Base-by-base conservation (phyloP, 345 rosid genomes). In the Arabis hirsuta region DNA sequence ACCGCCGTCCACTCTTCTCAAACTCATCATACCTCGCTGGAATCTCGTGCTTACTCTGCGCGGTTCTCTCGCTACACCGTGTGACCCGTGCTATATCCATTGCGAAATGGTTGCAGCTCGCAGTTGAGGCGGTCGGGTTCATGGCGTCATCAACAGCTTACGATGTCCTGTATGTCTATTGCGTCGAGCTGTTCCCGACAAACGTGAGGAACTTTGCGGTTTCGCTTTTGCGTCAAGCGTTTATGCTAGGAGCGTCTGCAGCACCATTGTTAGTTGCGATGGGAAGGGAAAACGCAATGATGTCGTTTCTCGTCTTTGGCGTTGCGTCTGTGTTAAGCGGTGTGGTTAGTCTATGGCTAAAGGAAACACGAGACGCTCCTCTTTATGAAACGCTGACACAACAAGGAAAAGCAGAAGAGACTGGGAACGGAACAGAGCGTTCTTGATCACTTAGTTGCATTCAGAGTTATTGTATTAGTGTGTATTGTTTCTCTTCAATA, bases 211-310 rank as follows among this genome's bases (percentile, higher is more conserved):
- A 87, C 83, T 87, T 83, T 11, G 86, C 96, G 1, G 77, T 87
- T 62, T 82, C 96, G 4, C 60, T 79, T 14, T 36, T 86, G 73
- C 82, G 90, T 12, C 96, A 83, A 11, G 76, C 89, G 7, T 65
- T 81, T 70, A 89, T 84, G 93, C n/a, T 89, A 12, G 97, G 96
- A 24, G 97, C 93, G 45, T 86, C 96, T 0, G 72, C 85, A 3
- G 86, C 94, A 1, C 96, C 94, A 0, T 19, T 86, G 71, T 54
- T 87, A 10, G 97, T 91, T 10, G 90, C 77, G 0, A 41, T 83
- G 26, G 90, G 97, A 22, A 83, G 89, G 0, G 36, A 78, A 29
- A 83, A 82, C 22, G 87, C 88, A 0, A 78, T 82, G 10, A 52
- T 87, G 24, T 87, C 96, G 1, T 89, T 89, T 55, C 12, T 85